Evolutionary conservation across 2,329 filamentous ascomycete species (phyloP), one percentile per base, ranked within the genome.

Genomic region (Cytospora leucostoma): DNA sequence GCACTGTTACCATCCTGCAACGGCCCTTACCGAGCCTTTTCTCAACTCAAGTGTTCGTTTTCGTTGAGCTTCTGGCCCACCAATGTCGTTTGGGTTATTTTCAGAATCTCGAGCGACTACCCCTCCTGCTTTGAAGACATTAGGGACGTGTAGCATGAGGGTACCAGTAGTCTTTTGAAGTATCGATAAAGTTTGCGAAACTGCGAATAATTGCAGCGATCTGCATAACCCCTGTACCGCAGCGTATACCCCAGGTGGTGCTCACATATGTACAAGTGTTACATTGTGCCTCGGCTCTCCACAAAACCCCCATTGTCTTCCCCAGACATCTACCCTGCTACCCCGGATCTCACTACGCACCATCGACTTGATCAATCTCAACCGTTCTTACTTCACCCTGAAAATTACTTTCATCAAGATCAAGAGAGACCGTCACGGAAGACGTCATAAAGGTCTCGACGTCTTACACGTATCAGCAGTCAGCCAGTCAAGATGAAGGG

Each of bases 401-500:
- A 37, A 19, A n/a, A 15, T 56, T 4, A 21, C 15, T 21, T 27
- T 4, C 27, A 17, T 12, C 8, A 4, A n/a, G 21, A 11, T 12
- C n/a, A 47, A 12, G 11, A 2, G 11, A 49, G 32, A 27, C 11
- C 12, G 27, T 27, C 15, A 4, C 19, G 0, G 6, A 27, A 49
- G 6, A 19, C 1, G 15, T 32, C 13, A 27, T 32, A 17, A 50
- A 32, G 21, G 13, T 27, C 10, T 7, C 19, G 7, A 11, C n/a
- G 21, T 38, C 19, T 7, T 13, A 6, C 27, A 34, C 4, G 27
- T 7, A 50, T 15, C 2, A 38, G 6, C 8, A 47, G 13, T 17
- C 8, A 5, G 38, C 7, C 17, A 54, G 49, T 34, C 67, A 72
- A 58, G 37, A 75, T 75, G 74, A 73, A 67, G 62, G 74, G 74